Base-by-base conservation (phyloP, 176 grass and related monocot genomes). In the Cymbopogon citratus region DNA sequence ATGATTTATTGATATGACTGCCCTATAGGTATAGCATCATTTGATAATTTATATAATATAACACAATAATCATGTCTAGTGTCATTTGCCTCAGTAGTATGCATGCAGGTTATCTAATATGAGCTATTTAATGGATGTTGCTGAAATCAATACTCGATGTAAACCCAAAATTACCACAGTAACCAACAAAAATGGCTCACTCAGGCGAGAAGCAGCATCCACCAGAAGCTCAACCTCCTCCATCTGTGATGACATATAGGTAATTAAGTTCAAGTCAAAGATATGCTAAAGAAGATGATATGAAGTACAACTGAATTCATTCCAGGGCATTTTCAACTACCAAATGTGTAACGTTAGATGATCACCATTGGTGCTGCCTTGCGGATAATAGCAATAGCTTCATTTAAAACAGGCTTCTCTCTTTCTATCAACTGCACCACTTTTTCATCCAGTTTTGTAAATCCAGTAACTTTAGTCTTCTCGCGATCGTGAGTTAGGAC, bases 101-200 rank as follows among this genome's bases (percentile, higher is more conserved):
- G 85, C 15, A 81, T 19, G 44, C 10, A 82, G 48, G 65, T 68
- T 69, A 75, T 81, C 18, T 41, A 73, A 48, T 62, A 59, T n/a
- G 7, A 73, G 26, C 14, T 27, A 73, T 18, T 6, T 52, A 73
- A 69, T 62, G 21, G 31, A 85, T 63, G 54, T 76, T 85, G 63
- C 39, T 57, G 62, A 75, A 86, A 65, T 27, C n/a, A 79, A 87
- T 45, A 87, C 59, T 85, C 71, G 54, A 54, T 57, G 54, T 85
- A 80, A 84, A 88, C 63, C 66, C 36, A 77, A 87, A 86, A 91
- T 99, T 95, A 99, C 96, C 96, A 99, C 93, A 99, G 81, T 90
- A 89, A 99, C 96, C 87, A 99, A 87, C 87, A 99, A 90, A 99
- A 99, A 99, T 90, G 96, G 96, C 85, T 99, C 93, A 87, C 69